Percentiles rank a stretch among this genome's conserved stretches.
phyloP scores from a whole-genome alignment of 108 stramenopile genomes.

The Nitzschia sp. region DNA sequence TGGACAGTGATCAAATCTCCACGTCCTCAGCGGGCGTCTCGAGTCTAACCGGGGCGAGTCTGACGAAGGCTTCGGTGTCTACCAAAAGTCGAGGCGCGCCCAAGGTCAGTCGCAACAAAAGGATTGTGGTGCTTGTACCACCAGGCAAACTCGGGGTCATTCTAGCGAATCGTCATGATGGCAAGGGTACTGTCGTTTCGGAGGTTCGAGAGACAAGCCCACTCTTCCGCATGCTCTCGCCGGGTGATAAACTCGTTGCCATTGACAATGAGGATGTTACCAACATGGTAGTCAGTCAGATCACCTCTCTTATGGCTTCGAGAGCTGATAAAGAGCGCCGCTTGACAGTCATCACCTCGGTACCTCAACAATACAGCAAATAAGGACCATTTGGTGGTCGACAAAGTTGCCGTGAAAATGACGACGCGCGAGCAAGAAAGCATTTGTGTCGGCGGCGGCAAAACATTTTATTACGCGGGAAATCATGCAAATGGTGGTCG shows the following conservation, averaged over 20 bases:
- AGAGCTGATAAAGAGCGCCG: conserved; percentile 45
- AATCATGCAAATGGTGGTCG: too few species aligned
- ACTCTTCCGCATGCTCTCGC: conserved; percentile 33
- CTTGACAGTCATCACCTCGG: conserved; percentile 47
- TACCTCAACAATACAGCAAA: conserved; percentile 8
- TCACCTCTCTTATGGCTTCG: conserved; percentile 58
- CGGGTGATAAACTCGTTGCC: conserved; percentile 46
- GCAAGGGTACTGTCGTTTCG: conserved; percentile 48
- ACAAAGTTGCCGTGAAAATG: neutral
- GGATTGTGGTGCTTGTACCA: conserved; percentile 48
- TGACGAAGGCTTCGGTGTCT: conserved; percentile 13
- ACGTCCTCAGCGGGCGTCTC: conserved; percentile 25
- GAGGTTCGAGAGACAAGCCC: conserved; percentile 36
- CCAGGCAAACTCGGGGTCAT: conserved; percentile 77
- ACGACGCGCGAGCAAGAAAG: neutral
- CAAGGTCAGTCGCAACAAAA: conserved; percentile 9
- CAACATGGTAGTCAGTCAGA: conserved; percentile 57
- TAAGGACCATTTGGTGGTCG: neutral
- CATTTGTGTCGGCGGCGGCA: too few species aligned
- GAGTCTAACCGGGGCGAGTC: conserved; percentile 25
- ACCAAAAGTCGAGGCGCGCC: conserved; percentile 4
- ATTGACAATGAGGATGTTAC: conserved; percentile 63
- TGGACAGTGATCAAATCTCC: conserved; percentile 21
- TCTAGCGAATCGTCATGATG: conserved; percentile 60
- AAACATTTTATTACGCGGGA: too few species aligned